Percentiles rank a stretch among this genome's conserved stretches.
Evolutionary conservation across 768 basidiomycete genomes (phyloP).

Genomic region (Asterophora lycoperdoides): DNA sequence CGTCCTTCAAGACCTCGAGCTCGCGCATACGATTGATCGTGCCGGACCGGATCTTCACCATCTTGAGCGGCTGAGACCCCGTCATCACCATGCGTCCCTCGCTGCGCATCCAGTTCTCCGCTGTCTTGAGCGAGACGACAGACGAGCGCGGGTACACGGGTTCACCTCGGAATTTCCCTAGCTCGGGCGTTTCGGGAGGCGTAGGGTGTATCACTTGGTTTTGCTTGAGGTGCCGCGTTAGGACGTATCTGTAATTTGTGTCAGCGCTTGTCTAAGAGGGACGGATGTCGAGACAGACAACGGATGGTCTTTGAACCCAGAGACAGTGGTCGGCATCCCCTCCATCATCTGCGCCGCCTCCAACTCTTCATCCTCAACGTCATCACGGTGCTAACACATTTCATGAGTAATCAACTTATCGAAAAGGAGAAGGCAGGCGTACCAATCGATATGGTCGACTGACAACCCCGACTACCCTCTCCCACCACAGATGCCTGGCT

Average conservation of each 20-base stretch:
- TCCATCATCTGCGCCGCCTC: slow-evolving; percentile 72
- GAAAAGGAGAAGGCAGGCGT: slow-evolving; percentile 20
- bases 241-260: slow-evolving; percentile 57
- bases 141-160: slow-evolving; percentile 83
- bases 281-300: slow-evolving; percentile 45
- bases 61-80: slow-evolving; percentile 84
- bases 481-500: slow-evolving; percentile 84
- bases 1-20: slow-evolving; percentile 43
- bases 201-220: slow-evolving; percentile 82
- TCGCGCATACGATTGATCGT: slow-evolving; percentile 79
- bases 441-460: slow-evolving; percentile 82
- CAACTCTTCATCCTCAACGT: slow-evolving; percentile 89
- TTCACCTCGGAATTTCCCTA: slow-evolving; percentile 92
- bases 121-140: slow-evolving; percentile 82
- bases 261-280: neutral
- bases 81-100: slow-evolving; percentile 68
- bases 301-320: slow-evolving; percentile 95
- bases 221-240: slow-evolving; percentile 82
- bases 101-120: slow-evolving; percentile 91
- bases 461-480: slow-evolving; percentile 55
- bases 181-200: slow-evolving; percentile 54
- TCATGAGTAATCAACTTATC: slow-evolving; percentile 12
- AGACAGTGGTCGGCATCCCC: slow-evolving; percentile 88
- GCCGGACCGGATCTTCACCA: slow-evolving; percentile 78
- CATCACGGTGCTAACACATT: slow-evolving; percentile 73